Evolutionary conservation across 176 grass and related monocot genomes (phyloP).

Genomic region (Guadua angustifolia): DNA sequence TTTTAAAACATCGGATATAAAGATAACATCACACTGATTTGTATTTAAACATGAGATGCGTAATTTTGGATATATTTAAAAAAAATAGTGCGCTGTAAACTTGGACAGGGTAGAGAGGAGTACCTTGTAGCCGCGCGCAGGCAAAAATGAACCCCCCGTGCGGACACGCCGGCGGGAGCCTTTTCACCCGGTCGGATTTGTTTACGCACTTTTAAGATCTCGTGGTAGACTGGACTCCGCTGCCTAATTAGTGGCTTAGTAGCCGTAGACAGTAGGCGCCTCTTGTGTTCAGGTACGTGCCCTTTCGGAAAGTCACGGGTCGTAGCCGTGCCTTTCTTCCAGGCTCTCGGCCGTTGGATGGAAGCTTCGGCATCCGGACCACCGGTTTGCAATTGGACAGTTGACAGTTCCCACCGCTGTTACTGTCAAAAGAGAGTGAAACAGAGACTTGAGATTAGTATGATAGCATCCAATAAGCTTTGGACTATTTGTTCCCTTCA

Average conservation of each 20-base stretch:
- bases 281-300: not conserved
- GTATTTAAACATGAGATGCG: too few relatives aligned
- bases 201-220: constrained; percentile 10
- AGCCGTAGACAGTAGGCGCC: not conserved
- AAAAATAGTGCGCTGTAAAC: too few relatives aligned
- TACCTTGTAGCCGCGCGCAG: too few relatives aligned
- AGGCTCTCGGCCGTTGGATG: not conserved
- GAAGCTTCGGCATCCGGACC: not conserved
- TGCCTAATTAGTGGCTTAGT: not conserved
- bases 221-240: not conserved
- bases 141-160: not conserved
- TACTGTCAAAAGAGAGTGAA: not conserved
- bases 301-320: not conserved
- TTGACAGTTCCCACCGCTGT: not conserved
- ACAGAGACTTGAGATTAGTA: not conserved
- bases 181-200: not conserved
- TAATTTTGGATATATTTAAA: too few relatives aligned
- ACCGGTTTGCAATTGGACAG: not conserved
- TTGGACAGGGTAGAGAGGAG: too few relatives aligned
- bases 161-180: constrained; percentile 4
- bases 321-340: not conserved
- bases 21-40: too few relatives aligned
- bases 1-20: too few relatives aligned
- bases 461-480: too few relatives aligned
- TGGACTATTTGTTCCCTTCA: too few relatives aligned